These are phyloP conservation scores for Penicillium flavigenum DNA, from an alignment of 495 filamentous ascomycete genomes.

Conservation along the genomic window DNA sequence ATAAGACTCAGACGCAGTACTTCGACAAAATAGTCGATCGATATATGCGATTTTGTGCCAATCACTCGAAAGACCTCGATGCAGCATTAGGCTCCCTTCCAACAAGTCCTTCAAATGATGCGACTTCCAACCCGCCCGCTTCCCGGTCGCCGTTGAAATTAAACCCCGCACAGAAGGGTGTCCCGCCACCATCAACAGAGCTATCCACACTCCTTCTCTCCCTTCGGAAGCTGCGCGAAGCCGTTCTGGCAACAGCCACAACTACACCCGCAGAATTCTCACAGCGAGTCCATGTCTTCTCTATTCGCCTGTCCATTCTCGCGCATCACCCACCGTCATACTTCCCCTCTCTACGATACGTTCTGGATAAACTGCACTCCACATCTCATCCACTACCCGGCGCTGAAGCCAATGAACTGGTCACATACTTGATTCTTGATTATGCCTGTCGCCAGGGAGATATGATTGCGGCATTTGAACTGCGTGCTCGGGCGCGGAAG, in stretches of 20 bases:
- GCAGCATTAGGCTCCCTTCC: conserved; percentile 68
- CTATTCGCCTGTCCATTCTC: conserved; percentile 77
- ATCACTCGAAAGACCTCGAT: conserved; percentile 66
- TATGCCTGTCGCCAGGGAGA: conserved; percentile 81
- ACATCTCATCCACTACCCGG: conserved; percentile 58
- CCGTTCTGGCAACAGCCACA: conserved; percentile 65
- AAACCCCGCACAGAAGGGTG: conserved; percentile 24
- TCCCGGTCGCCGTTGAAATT: conserved; percentile 24
- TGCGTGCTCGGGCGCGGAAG: conserved; percentile 47
- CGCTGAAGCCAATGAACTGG: conserved; percentile 71
- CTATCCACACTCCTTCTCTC: conserved; percentile 63
- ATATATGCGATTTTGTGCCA: conserved; percentile 84
- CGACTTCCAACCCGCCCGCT: conserved; percentile 42
- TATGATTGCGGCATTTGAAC: conserved; percentile 67
- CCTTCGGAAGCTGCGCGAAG: conserved; percentile 90
- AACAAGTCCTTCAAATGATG: conserved; percentile 41
- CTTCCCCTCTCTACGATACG: conserved; percentile 77
- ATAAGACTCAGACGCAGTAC: conserved; percentile 75
- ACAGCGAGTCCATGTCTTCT: conserved; percentile 72
- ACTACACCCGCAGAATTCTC: conserved; percentile 61
- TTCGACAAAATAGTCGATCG: conserved; percentile 80
- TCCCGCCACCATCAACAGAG: conserved; percentile 47
- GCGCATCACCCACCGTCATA: conserved; percentile 82
- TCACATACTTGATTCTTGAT: conserved; percentile 81
- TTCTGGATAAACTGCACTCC: conserved; percentile 68